Evolutionary conservation across 805 yeast genomes (phyloP).

Genomic region (Ogataea parapolymorpha): DNA sequence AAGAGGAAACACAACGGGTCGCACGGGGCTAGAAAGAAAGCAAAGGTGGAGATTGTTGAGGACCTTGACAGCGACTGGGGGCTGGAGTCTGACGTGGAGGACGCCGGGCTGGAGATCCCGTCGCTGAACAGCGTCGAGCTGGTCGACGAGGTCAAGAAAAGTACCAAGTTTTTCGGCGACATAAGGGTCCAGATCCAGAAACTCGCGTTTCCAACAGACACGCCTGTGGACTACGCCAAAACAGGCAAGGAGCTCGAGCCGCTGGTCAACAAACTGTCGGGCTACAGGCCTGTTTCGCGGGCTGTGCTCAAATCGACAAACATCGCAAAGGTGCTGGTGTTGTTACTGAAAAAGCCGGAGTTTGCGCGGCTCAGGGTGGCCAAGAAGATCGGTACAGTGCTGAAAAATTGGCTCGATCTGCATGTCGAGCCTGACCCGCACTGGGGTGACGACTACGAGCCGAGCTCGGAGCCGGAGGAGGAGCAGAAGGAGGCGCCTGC

Average conservation of each 20-base stretch:
- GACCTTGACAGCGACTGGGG: conserved; percentile 29
- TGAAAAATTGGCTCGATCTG: conserved; percentile 27
- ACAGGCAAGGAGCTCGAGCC: conserved; percentile 21
- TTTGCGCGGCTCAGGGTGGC: conserved; percentile 18
- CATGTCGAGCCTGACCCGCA: conserved; percentile 29
- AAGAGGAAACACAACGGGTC: neutral
- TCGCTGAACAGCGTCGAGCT: conserved; percentile 20
- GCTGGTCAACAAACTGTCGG: conserved; percentile 24
- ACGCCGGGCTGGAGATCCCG: conserved; percentile 16
- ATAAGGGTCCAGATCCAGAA: conserved; percentile 27
- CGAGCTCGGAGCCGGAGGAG: conserved; percentile 20
- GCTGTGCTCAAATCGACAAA: conserved; percentile 32
- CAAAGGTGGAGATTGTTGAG: neutral
- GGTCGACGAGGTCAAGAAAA: conserved; percentile 20
- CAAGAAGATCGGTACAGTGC: conserved; percentile 20
- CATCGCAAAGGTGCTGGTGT: conserved; percentile 31
- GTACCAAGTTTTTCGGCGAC: conserved; percentile 21
- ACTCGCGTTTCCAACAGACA: conserved; percentile 19
- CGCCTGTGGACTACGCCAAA: conserved; percentile 21
- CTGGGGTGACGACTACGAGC: conserved; percentile 27
- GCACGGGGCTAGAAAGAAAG: neutral
- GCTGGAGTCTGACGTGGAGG: conserved; percentile 22
- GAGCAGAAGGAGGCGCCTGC: conserved; percentile 39
- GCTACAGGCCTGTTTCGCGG: conserved; percentile 24
- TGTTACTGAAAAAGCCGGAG: conserved; percentile 38